Conservation (phyloP, 257 asterid species). For the Cordia subcordata region DNA sequence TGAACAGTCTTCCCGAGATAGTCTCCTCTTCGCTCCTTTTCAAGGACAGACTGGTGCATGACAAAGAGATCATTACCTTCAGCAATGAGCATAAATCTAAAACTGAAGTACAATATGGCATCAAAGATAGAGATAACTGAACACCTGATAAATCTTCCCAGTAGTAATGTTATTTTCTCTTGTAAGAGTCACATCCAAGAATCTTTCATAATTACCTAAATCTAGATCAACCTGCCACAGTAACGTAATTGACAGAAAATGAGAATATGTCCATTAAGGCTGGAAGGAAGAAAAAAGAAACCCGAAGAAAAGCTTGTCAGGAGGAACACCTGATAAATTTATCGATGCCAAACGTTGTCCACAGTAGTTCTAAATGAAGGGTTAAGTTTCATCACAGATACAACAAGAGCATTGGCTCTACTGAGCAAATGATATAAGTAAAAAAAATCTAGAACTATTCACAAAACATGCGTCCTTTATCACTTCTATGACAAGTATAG, state of each 20-base stretch:
- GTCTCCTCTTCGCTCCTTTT: conserved; percentile 89
- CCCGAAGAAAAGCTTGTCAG: no score
- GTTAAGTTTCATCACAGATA: no score
- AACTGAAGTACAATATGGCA: conserved; percentile 2
- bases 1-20: conserved; percentile 99
- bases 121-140: conserved; percentile 7
- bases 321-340: no score
- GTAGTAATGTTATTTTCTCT: conserved; percentile 96
- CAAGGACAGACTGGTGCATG: conserved; percentile 75
- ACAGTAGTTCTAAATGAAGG: no score
- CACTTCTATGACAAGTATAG: no score
- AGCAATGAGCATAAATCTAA: conserved; percentile 15
- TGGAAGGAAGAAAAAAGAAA: not conserved
- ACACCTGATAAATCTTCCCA: conserved; percentile 97
- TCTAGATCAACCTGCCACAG: conserved; percentile 41
- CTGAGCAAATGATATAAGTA: no score
- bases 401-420: no score
- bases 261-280: not conserved
- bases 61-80: conserved; percentile 21
- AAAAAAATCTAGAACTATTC: no score
- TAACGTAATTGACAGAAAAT: not conserved
- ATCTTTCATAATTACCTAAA: conserved; percentile 92
- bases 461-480: no score
- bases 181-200: conserved; percentile 87
- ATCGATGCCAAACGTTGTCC: no score